Base-by-base conservation (phyloP, 345 rosid species). In the Isatis tinctoria region DNA sequence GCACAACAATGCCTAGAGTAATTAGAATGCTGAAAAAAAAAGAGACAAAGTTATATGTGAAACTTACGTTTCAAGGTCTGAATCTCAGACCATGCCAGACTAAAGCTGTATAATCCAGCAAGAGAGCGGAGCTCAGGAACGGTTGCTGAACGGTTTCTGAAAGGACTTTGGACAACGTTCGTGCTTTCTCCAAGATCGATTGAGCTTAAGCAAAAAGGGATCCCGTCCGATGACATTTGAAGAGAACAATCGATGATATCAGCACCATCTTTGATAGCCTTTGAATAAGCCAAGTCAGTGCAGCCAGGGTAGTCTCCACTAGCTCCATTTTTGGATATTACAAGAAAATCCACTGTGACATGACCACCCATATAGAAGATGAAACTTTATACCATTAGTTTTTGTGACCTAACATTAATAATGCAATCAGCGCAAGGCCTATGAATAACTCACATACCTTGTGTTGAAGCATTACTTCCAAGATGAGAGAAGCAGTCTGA, bases 251-350 rank as follows among this genome's bases (percentile, higher is more conserved):
- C 97, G 8, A 90, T 81, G 74, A 95, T 49, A 77, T 95, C 87
- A 33, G 83, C 86, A 64, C 91, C 97, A 70, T 84, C 94, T 49
- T 65, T 40, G 72, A 95, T 86, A 56, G 99, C 99, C 20, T 78
- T 74, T 67, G 33, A 33, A 77, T 95, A 95, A 56, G 97, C 97
- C 85, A 77, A 40, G 79, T 92, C 82, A 18, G 97, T 92, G 74
- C 97, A 87, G 47, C 91, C 86, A 40, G 99, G 96, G 78, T 70
- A 88, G 80, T 95, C 96, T 57, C 97, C 99, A 65, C 99, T 95
- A 47, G 99, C 97, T 63, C 97, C 97, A 82, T 85, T 75, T 67
- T 78, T 82, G 16, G 97, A 86, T 78, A 95, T 86, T 64, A 95
- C 82, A 70, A 73, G 73, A 43, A 85, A 62, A 8, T 74, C 40